A percentile compares a stretch with the other conserved stretches of the same genome.
Evolutionary conservation across 495 filamentous ascomycete genomes (phyloP).

Genomic region (Tuber melanosporum): DNA sequence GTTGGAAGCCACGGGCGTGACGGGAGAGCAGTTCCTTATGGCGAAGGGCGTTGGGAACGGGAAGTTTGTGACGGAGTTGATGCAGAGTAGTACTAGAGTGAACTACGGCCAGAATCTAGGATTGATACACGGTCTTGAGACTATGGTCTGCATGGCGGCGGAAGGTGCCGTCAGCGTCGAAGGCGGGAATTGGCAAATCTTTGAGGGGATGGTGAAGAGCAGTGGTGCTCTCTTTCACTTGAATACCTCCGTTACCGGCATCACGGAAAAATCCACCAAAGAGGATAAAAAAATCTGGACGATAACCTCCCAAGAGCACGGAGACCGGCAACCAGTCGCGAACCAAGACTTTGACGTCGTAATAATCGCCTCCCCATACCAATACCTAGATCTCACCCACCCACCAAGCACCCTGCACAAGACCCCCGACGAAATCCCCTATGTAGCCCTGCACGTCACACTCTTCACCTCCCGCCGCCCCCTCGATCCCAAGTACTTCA

Average conservation of each 20-base stretch:
- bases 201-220: conserved; percentile 65
- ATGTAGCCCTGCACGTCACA: conserved; percentile 78
- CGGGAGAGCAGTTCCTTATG: conserved; percentile 64
- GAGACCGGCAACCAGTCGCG: conserved; percentile 25
- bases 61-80: conserved; percentile 69
- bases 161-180: conserved; percentile 71
- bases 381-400: conserved; percentile 63
- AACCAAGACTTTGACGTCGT: conserved; percentile 64
- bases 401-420: conserved; percentile 48
- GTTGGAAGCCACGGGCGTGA: conserved; percentile 55
- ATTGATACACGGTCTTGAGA: conserved; percentile 79
- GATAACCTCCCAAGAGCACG: conserved; percentile 18
- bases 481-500: conserved; percentile 65
- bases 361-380: conserved; percentile 69
- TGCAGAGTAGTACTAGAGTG: conserved; percentile 87
- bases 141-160: conserved; percentile 90
- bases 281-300: conserved; percentile 26
- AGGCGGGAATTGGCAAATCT: conserved; percentile 95
- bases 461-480: conserved; percentile 70
- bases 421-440: conserved; percentile 66
- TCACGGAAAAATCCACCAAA: conserved; percentile 48
- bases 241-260: conserved; percentile 62
- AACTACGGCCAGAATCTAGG: conserved; percentile 90
- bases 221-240: conserved; percentile 56
- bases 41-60: conserved; percentile 57